Percentiles rank a stretch among this genome's conserved stretches.
phyloP scores from a whole-genome alignment of 2,329 filamentous ascomycete genomes.

The Sarocladiaceae sp. region DNA sequence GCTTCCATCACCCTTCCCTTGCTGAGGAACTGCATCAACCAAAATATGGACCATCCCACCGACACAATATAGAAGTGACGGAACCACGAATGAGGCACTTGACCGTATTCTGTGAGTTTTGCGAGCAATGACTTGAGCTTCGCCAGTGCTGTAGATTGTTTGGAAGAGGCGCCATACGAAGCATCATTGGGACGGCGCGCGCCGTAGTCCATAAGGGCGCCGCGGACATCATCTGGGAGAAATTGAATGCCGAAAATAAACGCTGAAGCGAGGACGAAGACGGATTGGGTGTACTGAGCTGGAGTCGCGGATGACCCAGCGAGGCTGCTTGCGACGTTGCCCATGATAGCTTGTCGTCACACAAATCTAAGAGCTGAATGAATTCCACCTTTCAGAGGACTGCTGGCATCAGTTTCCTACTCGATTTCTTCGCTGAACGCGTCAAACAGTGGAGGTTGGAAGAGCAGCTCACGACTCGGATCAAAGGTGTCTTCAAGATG shows the following conservation, averaged over 20 bases:
- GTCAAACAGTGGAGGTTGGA: too few relatives aligned
- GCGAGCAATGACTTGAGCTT: slow-evolving; percentile 21
- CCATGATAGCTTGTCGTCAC: neutral
- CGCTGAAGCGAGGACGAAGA: slow-evolving; percentile 38
- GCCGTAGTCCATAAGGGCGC: slow-evolving; percentile 44
- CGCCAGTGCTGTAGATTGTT: neutral
- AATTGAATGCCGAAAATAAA: slow-evolving; percentile 35
- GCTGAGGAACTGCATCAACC: slow-evolving; percentile 58
- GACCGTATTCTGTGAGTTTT: slow-evolving; percentile 28
- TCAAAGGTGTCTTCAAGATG: too few relatives aligned
- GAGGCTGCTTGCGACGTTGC: neutral
- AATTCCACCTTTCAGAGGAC: too few relatives aligned
- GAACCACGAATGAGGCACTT: slow-evolving; percentile 86
- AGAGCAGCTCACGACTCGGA: too few relatives aligned
- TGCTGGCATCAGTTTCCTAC: too few relatives aligned
- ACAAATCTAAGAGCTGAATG: too few relatives aligned
- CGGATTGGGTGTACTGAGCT: slow-evolving; percentile 35
- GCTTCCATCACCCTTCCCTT: slow-evolving; percentile 47
- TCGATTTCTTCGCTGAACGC: too few relatives aligned
- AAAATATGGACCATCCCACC: slow-evolving; percentile 63
- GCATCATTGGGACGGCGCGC: slow-evolving; percentile 29
- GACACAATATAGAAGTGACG: slow-evolving; percentile 78
- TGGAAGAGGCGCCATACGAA: neutral
- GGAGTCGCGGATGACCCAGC: slow-evolving; percentile 14
- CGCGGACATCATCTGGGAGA: slow-evolving; percentile 37